These are phyloP conservation scores for Suhomyces xylopsoci DNA, from an alignment of 805 yeast species.

Conservation along the genomic window DNA sequence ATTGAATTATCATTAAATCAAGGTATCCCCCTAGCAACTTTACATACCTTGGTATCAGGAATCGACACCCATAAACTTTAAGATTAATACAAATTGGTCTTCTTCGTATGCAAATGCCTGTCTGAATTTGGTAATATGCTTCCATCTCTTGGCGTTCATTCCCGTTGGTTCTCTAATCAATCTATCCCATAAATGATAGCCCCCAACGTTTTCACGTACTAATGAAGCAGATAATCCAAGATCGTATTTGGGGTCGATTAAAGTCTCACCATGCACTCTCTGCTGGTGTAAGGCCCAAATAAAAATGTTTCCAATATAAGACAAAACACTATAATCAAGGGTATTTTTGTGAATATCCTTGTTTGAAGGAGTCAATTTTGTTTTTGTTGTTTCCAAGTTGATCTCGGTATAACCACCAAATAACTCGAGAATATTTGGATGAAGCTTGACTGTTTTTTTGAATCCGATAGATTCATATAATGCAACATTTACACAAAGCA, in stretches of 20 bases:
- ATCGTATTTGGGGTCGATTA: constrained; percentile 17
- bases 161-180: constrained; percentile 27
- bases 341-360: constrained; percentile 32
- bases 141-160: constrained; percentile 42
- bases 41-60: not conserved
- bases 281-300: constrained; percentile 36
- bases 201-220: constrained; percentile 30
- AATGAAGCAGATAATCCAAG: constrained; percentile 15
- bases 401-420: constrained; percentile 30
- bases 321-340: constrained; percentile 37
- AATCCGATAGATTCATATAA: constrained; percentile 36
- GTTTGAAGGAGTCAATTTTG: constrained; percentile 33
- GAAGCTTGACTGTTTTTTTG: constrained; percentile 20
- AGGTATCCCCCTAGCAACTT: not conserved
- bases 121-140: constrained; percentile 37
- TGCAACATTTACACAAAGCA: constrained; percentile 33
- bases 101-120: constrained; percentile 35
- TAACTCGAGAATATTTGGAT: constrained; percentile 26
- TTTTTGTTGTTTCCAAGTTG: constrained; percentile 29
- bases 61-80: constrained; percentile 34
- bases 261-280: constrained; percentile 7
- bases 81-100: constrained; percentile 37
- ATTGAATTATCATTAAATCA: not conserved
- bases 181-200: constrained; percentile 40
- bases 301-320: constrained; percentile 37